Percentiles rank a stretch among this genome's conserved stretches.
phyloP scores from a whole-genome alignment of 2,329 filamentous ascomycete genomes.

The Cladorrhinum sp. region DNA sequence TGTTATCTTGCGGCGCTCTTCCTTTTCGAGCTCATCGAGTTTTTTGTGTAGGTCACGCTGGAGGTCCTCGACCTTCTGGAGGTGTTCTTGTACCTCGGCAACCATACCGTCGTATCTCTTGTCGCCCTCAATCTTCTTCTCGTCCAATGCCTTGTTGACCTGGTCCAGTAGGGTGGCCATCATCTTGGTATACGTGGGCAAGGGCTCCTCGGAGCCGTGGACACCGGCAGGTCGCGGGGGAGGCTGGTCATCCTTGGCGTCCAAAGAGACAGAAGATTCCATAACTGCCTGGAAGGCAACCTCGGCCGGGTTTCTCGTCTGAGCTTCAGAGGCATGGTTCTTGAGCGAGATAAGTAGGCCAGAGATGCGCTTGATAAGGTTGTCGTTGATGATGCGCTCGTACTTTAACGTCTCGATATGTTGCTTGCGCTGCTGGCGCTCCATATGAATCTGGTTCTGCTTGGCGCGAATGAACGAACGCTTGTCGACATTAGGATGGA shows the following conservation, averaged over 20 bases:
- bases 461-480: slow-evolving; percentile 97
- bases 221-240: slow-evolving; percentile 75
- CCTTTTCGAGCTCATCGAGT: slow-evolving; percentile 77
- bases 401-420: slow-evolving; percentile 92
- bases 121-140: slow-evolving; percentile 62
- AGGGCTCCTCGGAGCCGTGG: slow-evolving; percentile 67
- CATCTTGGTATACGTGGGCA: slow-evolving; percentile 92
- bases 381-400: slow-evolving; percentile 89
- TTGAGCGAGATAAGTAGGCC: slow-evolving; percentile 71
- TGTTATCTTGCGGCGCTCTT: slow-evolving; percentile 87
- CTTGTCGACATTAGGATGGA: slow-evolving; percentile 98
- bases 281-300: slow-evolving; percentile 87
- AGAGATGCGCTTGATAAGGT: slow-evolving; percentile 79
- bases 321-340: slow-evolving; percentile 66
- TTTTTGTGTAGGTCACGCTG: slow-evolving; percentile 73
- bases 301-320: slow-evolving; percentile 67
- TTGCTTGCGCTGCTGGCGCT: slow-evolving; percentile 78
- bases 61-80: slow-evolving; percentile 71
- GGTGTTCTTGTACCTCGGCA: slow-evolving; percentile 72
- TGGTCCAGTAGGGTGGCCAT: slow-evolving; percentile 94
- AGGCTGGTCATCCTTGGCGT: slow-evolving; percentile 71
- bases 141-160: slow-evolving; percentile 80
- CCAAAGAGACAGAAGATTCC: slow-evolving; percentile 65
- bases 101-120: slow-evolving; percentile 74
- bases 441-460: slow-evolving; percentile 93